Conservation (phyloP, 768 basidiomycete genomes). For the Rhodotorula paludigena region DNA sequence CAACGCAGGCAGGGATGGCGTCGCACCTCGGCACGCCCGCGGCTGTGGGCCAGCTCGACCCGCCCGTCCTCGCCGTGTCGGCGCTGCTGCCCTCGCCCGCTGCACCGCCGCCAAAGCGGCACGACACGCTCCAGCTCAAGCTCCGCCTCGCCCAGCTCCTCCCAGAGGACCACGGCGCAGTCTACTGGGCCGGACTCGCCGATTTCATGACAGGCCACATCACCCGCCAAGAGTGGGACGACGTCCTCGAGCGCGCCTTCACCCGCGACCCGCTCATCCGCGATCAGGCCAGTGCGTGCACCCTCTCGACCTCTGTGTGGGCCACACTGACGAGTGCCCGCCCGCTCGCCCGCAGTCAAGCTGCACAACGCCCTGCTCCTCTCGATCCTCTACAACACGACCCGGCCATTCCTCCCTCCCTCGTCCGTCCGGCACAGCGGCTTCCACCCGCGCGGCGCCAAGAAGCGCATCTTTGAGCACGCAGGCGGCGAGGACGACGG, state of each 20-base stretch:
- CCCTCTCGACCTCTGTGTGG: not conserved
- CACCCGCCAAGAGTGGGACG: conserved; percentile 37
- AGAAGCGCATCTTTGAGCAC: conserved; percentile 27
- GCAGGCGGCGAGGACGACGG: conserved; percentile 17
- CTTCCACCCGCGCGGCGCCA: conserved; percentile 33
- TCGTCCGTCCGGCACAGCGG: conserved; percentile 39
- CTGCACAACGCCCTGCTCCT: conserved; percentile 43
- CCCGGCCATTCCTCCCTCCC: conserved; percentile 37
- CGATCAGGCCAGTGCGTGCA: conserved; percentile 4
- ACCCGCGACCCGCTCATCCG: not conserved
- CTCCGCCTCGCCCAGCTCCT: conserved; percentile 37
- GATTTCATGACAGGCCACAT: conserved; percentile 37
- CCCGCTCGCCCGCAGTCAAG: conserved; percentile 9
- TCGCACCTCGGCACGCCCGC: no score
- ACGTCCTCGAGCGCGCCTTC: conserved; percentile 21
- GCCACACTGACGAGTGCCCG: not conserved
- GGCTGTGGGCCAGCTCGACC: no score
- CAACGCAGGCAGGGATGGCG: not conserved
- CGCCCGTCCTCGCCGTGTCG: no score
- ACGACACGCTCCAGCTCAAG: conserved; percentile 40
- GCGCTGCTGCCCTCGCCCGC: conserved; percentile 28
- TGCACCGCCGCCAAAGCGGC: conserved; percentile 19
- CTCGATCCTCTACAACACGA: conserved; percentile 43
- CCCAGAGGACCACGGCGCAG: conserved; percentile 6
- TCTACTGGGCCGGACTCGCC: conserved; percentile 40